phyloP scores from a whole-genome alignment of 2,329 filamentous ascomycete genomes.

The Eutypa lata region DNA sequence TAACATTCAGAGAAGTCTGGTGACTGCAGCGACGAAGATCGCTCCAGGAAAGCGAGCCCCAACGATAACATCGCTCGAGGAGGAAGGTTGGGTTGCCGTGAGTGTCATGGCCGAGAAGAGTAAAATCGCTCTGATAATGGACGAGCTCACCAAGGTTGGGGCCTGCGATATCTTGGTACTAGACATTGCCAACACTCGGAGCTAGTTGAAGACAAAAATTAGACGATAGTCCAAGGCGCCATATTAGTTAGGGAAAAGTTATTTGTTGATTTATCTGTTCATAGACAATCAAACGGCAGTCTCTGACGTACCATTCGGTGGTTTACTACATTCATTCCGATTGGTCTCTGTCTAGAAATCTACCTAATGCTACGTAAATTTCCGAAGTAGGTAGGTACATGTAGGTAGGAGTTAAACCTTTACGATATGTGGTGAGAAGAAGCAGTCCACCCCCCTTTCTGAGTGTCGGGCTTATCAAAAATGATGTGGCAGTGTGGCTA shows the following conservation, averaged over 20 bases:
- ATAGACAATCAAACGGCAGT: too few relatives aligned
- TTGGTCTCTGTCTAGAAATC: background rate
- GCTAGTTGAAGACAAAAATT: conserved; percentile 8
- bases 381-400: too few relatives aligned
- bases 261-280: background rate
- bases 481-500: too few relatives aligned
- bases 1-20: conserved; percentile 73
- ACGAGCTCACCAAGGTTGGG: conserved; percentile 71
- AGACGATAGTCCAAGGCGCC: background rate
- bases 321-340: background rate
- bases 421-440: too few relatives aligned
- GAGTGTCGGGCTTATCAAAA: too few relatives aligned
- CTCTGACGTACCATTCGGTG: too few relatives aligned
- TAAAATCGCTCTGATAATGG: conserved; percentile 81
- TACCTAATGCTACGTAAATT: too few relatives aligned
- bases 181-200: conserved; percentile 69
- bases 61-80: conserved; percentile 85
- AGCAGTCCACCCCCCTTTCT: too few relatives aligned
- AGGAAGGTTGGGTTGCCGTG: conserved; percentile 90
- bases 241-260: background rate
- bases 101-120: conserved; percentile 91
- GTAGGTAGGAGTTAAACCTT: too few relatives aligned
- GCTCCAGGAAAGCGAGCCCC: conserved; percentile 93
- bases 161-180: conserved; percentile 83
- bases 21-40: conserved; percentile 67